A percentile compares a stretch with the other conserved stretches of the same genome.
Conservation (phyloP, 2,329 filamentous ascomycete species). For the Arthroderma uncinatum region DNA sequence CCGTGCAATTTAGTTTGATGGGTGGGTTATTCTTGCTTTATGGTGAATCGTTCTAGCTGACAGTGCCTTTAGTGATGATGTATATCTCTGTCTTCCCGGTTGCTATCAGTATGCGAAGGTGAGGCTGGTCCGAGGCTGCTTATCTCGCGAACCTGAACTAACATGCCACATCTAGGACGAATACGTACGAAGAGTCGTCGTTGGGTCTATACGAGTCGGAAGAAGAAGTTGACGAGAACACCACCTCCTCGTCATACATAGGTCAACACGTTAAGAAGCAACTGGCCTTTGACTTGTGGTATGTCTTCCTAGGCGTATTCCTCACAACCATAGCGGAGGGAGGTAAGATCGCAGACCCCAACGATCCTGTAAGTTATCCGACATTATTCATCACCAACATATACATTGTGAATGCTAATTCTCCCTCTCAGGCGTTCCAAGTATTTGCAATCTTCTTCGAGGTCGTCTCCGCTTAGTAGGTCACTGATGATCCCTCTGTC, state of each 20-base stretch:
- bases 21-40: constrained; percentile 26
- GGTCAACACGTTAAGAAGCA: constrained; percentile 51
- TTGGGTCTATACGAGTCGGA: constrained; percentile 43
- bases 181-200: constrained; percentile 57
- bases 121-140: not conserved
- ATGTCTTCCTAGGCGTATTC: constrained; percentile 49
- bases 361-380: constrained; percentile 18
- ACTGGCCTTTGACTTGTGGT: constrained; percentile 56
- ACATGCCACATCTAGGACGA: constrained; percentile 28
- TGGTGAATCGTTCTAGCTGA: not conserved
- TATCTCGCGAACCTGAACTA: not conserved
- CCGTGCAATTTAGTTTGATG: constrained; percentile 44
- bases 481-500: constrained; percentile 1
- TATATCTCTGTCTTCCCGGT: constrained; percentile 95
- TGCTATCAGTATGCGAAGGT: constrained; percentile 71
- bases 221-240: constrained; percentile 18
- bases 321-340: constrained; percentile 41
- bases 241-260: constrained; percentile 32
- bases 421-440: constrained; percentile 10
- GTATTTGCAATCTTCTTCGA: constrained; percentile 32
- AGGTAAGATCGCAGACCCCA: constrained; percentile 18
- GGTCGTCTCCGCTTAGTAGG: constrained; percentile 32
- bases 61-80: constrained; percentile 77
- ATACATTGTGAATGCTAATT: not conserved
- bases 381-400: not conserved